Conservation (phyloP, 73 alveolate species). For the Diophrys appendiculata region DNA sequence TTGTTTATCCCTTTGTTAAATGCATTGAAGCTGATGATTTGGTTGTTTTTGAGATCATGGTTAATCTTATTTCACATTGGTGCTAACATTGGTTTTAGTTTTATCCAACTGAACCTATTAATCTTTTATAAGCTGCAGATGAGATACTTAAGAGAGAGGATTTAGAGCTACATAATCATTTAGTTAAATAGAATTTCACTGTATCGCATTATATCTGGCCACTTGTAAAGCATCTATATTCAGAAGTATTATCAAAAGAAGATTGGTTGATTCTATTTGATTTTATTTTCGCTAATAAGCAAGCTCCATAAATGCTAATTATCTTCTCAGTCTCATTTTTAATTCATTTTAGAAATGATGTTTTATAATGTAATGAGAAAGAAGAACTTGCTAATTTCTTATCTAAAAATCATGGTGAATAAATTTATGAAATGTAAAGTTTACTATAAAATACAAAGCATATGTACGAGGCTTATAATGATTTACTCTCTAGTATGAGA, state of each 20-base stretch:
- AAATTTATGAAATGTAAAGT: background rate
- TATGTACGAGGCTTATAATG: background rate
- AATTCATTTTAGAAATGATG: background rate
- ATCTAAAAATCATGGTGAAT: background rate
- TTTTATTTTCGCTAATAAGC: constrained; percentile 51
- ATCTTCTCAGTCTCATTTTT: constrained; percentile 44
- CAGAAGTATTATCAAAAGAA: constrained; percentile 63
- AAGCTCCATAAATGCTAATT: constrained; percentile 40
- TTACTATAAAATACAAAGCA: background rate
- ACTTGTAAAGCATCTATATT: constrained; percentile 36
- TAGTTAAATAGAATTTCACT: constrained; percentile 9
- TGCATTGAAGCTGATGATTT: constrained; percentile 4
- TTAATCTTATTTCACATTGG: constrained; percentile 13
- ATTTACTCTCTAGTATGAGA: background rate
- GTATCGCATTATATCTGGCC: constrained; percentile 66
- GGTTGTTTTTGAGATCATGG: constrained; percentile 8
- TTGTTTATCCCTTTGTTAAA: constrained; percentile 14
- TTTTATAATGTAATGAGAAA: background rate
- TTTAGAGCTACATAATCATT: constrained; percentile 14
- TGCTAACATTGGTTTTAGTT: constrained; percentile 22
- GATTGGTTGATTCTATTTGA: constrained; percentile 68
- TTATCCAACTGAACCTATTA: constrained; percentile 22
- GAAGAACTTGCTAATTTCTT: background rate
- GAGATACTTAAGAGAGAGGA: constrained; percentile 14
- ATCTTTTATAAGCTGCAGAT: background rate